These are phyloP conservation scores for Xylaria sp. DNA, from an alignment of 2,329 filamentous ascomycete species.

Conservation along the genomic window DNA sequence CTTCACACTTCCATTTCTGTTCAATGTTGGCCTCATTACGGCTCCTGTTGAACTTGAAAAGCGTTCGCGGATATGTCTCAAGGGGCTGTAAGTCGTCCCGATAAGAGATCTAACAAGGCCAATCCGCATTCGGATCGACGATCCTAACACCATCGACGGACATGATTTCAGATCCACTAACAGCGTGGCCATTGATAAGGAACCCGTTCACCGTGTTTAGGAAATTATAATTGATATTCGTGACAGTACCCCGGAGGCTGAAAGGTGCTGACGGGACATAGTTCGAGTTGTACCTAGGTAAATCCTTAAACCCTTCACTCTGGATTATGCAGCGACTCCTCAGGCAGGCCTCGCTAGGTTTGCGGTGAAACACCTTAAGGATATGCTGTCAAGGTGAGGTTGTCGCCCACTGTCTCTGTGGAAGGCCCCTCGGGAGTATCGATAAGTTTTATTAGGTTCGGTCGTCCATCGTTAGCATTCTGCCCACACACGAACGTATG, in stretches of 20 bases:
- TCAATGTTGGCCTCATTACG: slow-evolving; percentile 5
- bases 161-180: background rate
- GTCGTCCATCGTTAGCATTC: slow-evolving; percentile 1
- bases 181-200: slow-evolving; percentile 11
- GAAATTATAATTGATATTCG: slow-evolving; percentile 7
- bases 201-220: slow-evolving; percentile 14
- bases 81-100: slow-evolving; percentile 15
- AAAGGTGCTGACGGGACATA: background rate
- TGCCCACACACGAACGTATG: slow-evolving; percentile 16
- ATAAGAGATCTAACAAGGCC: slow-evolving; percentile 10
- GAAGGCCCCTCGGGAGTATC: slow-evolving; percentile 15
- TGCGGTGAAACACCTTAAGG: slow-evolving; percentile 5
- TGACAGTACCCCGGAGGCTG: background rate
- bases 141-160: background rate
- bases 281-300: background rate
- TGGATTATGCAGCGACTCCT: background rate
- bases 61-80: slow-evolving; percentile 13
- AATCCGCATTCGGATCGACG: slow-evolving; percentile 2
- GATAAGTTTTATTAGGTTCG: slow-evolving; percentile 8
- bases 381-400: slow-evolving; percentile 13
- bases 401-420: slow-evolving; percentile 17
- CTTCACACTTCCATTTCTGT: slow-evolving; percentile 12
- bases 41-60: slow-evolving; percentile 9
- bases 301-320: slow-evolving; percentile 13
- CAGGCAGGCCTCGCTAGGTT: slow-evolving; percentile 4